Evolutionary conservation across 1,139 yeast genomes (phyloP).

Genomic region (Spathaspora sp.): DNA sequence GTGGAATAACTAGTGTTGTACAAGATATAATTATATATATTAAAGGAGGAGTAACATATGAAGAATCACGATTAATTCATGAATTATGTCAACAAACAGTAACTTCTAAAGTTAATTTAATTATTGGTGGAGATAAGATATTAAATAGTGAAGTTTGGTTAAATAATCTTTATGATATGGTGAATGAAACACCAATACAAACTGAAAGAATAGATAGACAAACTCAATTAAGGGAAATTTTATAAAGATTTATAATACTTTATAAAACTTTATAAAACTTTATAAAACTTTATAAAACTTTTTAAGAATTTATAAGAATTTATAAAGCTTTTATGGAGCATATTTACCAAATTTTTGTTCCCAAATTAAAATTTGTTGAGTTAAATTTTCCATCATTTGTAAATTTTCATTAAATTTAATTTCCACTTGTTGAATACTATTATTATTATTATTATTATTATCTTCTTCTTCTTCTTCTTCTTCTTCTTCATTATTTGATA

Average conservation of each 20-base stretch:
- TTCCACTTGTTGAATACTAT: conserved; percentile 23
- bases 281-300: too few species aligned
- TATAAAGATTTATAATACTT: too few species aligned
- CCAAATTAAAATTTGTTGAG: conserved; percentile 71
- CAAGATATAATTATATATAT: conserved; percentile 81
- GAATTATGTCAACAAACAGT: conserved; percentile 53
- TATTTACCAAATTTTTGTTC: conserved; percentile 68
- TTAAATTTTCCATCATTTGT: conserved; percentile 64
- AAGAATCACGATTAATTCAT: conserved; percentile 81
- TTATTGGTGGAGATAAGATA: conserved; percentile 78
- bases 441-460: too few species aligned
- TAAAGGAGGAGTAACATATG: conserved; percentile 90
- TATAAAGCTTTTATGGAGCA: conserved; percentile 40
- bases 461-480: too few species aligned
- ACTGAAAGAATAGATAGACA: conserved; percentile 14
- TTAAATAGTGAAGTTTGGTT: conserved; percentile 62
- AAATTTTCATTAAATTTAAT: conserved; percentile 59
- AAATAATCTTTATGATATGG: conserved; percentile 19
- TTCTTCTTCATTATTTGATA: conserved; percentile 14
- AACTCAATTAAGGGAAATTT: conserved; percentile 26
- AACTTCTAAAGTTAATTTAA: conserved; percentile 38
- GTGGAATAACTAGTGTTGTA: conserved; percentile 26
- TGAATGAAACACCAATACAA: conserved; percentile 18
- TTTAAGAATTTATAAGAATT: too few species aligned
- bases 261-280: too few species aligned